Percentiles rank a stretch among this genome's conserved stretches.
Conservation (phyloP, 73 alveolate species). For the Paraurostyla sp. region DNA sequence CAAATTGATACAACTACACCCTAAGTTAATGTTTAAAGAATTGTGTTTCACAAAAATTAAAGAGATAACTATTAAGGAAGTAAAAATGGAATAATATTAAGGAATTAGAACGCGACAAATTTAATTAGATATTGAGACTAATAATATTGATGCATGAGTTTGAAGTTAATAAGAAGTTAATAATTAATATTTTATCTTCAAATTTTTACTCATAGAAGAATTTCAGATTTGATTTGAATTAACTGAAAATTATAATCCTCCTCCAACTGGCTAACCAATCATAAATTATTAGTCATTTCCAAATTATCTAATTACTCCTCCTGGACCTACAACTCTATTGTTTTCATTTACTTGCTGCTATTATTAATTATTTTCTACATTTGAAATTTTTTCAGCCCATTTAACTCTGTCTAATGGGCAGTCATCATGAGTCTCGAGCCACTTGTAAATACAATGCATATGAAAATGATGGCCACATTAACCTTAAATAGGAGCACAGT, state of each 20-base stretch:
- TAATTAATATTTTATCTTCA: background rate
- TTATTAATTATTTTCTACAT: conserved; percentile 59
- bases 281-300: background rate
- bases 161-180: background rate
- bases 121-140: no score
- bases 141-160: no score
- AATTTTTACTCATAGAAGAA: background rate
- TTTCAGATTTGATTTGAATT: conserved; percentile 12
- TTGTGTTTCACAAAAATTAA: background rate
- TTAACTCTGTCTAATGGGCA: conserved; percentile 86
- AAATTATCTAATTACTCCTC: background rate
- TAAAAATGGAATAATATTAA: background rate
- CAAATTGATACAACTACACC: no score
- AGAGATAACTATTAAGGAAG: background rate
- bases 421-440: conserved; percentile 88
- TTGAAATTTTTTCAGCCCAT: conserved; percentile 80
- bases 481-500: conserved; percentile 89
- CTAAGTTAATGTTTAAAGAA: conserved; percentile 7
- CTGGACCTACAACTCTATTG: background rate
- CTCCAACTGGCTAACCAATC: background rate
- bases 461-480: conserved; percentile 86
- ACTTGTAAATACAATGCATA: conserved; percentile 86
- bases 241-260: conserved; percentile 10
- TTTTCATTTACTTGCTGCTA: background rate
- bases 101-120: no score